A percentile compares a stretch with the other conserved stretches of the same genome.
phyloP scores from a whole-genome alignment of 129 eudicot genomes.

The Silybum marianum region DNA sequence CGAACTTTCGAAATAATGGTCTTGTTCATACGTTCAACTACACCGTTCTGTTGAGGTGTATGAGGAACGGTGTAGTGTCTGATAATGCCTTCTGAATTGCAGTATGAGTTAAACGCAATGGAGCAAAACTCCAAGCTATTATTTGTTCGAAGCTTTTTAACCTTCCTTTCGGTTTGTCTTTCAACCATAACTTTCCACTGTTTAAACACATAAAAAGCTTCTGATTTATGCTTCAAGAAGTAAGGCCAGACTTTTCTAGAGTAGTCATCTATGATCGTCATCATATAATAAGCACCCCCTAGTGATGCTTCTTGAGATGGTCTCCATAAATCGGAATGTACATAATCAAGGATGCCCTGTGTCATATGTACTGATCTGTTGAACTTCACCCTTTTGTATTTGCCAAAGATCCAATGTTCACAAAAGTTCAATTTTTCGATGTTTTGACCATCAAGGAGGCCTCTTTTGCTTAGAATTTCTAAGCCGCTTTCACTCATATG shows the following conservation, averaged over 20 bases:
- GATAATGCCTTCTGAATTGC: conserved; percentile 10
- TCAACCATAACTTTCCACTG: conserved; percentile 22
- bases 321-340: conserved; percentile 31
- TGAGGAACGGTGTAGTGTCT: conserved; percentile 19
- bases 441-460: background rate
- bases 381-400: conserved; percentile 18
- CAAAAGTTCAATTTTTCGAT: conserved; percentile 5
- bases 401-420: conserved; percentile 33
- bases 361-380: background rate
- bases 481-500: conserved; percentile 29
- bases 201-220: background rate
- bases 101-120: conserved; percentile 6
- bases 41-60: conserved; percentile 27
- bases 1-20: conserved; percentile 10
- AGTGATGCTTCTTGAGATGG: conserved; percentile 11
- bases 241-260: conserved; percentile 5
- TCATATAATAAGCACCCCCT: conserved; percentile 9
- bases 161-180: conserved; percentile 5
- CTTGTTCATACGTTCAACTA: conserved; percentile 30
- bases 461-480: conserved; percentile 3
- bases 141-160: conserved; percentile 22
- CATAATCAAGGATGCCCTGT: conserved; percentile 9
- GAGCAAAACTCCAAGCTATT: conserved; percentile 27
- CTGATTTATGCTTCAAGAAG: no score
- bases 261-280: conserved; percentile 26